These are phyloP conservation scores for Nannizziopsis barbatae DNA, from an alignment of 2,329 filamentous ascomycete species.

Conservation along the genomic window DNA sequence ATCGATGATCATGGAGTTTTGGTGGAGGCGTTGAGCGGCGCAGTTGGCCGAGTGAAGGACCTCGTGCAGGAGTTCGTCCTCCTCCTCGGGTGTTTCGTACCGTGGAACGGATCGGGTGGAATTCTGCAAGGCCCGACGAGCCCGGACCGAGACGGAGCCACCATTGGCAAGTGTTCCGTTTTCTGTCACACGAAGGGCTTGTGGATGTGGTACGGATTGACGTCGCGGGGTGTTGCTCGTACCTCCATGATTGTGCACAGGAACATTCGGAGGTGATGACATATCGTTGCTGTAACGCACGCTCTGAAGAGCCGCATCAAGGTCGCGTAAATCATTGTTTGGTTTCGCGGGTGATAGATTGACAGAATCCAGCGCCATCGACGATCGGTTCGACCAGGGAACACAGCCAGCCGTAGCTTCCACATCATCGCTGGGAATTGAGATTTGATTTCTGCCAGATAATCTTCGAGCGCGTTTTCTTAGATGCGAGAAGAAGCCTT, in stretches of 20 bases:
- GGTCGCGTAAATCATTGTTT: slow-evolving; percentile 44
- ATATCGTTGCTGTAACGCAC: slow-evolving; percentile 49
- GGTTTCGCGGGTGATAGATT: slow-evolving; percentile 36
- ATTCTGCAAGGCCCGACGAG: slow-evolving; percentile 60
- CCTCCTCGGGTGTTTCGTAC: slow-evolving; percentile 91
- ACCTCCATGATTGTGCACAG: slow-evolving; percentile 26
- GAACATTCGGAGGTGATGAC: slow-evolving; percentile 27
- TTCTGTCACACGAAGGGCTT: slow-evolving; percentile 8
- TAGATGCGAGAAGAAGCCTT: slow-evolving; percentile 96
- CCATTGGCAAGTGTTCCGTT: slow-evolving; percentile 14
- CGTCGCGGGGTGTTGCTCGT: slow-evolving; percentile 23
- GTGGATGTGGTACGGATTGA: slow-evolving; percentile 30
- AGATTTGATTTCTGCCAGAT: slow-evolving; percentile 78
- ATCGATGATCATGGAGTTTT: slow-evolving; percentile 22
- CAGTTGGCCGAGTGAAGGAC: slow-evolving; percentile 65
- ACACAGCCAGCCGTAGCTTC: slow-evolving; percentile 88
- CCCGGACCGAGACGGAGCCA: slow-evolving; percentile 50
- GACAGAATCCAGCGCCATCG: slow-evolving; percentile 60
- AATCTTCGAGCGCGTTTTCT: slow-evolving; percentile 85
- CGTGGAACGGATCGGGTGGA: slow-evolving; percentile 64
- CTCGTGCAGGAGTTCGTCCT: slow-evolving; percentile 91
- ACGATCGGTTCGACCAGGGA: slow-evolving; percentile 79
- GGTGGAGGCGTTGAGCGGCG: slow-evolving; percentile 60
- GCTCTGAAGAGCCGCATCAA: slow-evolving; percentile 51
- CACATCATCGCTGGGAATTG: slow-evolving; percentile 73